Evolutionary conservation across 1,284 basidiomycete genomes (phyloP).

Genomic region (Ceratobasidium sp.): DNA sequence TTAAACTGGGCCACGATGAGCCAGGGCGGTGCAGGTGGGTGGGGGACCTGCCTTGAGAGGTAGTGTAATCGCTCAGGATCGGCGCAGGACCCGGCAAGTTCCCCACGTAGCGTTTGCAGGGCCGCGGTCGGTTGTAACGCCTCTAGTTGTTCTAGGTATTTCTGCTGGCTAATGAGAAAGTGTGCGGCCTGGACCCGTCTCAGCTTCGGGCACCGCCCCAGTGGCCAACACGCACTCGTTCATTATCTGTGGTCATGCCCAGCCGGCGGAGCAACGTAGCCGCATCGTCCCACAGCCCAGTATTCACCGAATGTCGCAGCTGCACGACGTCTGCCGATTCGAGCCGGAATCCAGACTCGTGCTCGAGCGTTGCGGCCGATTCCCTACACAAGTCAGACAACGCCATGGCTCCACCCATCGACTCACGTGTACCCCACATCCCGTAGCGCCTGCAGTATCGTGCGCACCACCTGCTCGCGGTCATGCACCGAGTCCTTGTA

Average conservation of each 20-base stretch:
- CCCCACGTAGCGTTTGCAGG: conserved; percentile 82
- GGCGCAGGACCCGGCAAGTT: conserved; percentile 79
- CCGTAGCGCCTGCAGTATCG: conserved; percentile 87
- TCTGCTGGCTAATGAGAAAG: conserved; percentile 92
- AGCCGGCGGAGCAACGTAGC: conserved; percentile 72
- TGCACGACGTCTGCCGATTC: conserved; percentile 80
- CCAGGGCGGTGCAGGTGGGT: background rate
- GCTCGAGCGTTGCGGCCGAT: conserved; percentile 85
- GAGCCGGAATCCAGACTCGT: conserved; percentile 90
- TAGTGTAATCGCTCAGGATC: conserved; percentile 81
- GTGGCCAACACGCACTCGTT: conserved; percentile 58
- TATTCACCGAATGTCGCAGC: conserved; percentile 82
- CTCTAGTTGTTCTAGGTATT: conserved; percentile 95
- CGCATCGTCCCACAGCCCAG: conserved; percentile 85
- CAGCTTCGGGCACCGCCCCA: conserved; percentile 41
- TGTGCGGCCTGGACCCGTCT: conserved; percentile 66
- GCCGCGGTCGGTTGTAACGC: conserved; percentile 81
- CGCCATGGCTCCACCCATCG: background rate
- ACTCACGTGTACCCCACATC: conserved; percentile 89
- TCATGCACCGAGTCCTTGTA: conserved; percentile 80
- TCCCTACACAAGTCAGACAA: conserved; percentile 59
- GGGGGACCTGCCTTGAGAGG: conserved; percentile 75
- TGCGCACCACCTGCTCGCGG: conserved; percentile 88
- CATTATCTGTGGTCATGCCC: conserved; percentile 69
- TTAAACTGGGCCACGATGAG: conserved; percentile 61